A percentile compares a stretch with the other conserved stretches of the same genome.
phyloP scores from a whole-genome alignment of 495 filamentous ascomycete species.

The Massariosphaeria phaeospora region DNA sequence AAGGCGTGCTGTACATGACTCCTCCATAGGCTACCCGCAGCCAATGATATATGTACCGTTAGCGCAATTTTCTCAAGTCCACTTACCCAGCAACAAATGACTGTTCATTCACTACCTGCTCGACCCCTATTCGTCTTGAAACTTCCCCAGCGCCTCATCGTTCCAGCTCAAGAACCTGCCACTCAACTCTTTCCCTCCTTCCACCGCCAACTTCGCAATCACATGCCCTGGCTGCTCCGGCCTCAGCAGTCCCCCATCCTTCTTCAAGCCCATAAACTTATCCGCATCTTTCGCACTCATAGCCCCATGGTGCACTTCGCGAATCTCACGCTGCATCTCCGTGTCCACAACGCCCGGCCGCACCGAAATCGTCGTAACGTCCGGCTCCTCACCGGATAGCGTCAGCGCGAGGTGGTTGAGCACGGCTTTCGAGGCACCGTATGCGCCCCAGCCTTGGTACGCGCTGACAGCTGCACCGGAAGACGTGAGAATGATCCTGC shows the following conservation, averaged over 20 bases:
- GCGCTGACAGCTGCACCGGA: conserved; percentile 50
- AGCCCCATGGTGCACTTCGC: conserved; percentile 59
- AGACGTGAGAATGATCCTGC: conserved; percentile 37
- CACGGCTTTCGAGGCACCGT: conserved; percentile 83
- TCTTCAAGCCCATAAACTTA: conserved; percentile 65
- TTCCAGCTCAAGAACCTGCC: conserved; percentile 49
- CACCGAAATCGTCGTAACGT: conserved; percentile 64
- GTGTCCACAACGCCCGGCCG: conserved; percentile 87
- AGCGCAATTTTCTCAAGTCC: too few species aligned
- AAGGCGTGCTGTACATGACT: too few species aligned
- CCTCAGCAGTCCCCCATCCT: conserved; percentile 62
- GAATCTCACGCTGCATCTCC: conserved; percentile 81
- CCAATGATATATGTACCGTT: too few species aligned
- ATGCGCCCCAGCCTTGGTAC: conserved; percentile 72
- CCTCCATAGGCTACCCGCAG: too few species aligned
- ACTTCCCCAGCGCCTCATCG: conserved; percentile 10
- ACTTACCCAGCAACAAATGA: too few species aligned
- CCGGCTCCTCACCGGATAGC: conserved; percentile 72
- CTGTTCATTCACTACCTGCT: too few species aligned
- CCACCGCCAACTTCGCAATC: conserved; percentile 69
- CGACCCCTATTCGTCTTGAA: conserved; percentile 17
- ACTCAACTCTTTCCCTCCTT: conserved; percentile 60
- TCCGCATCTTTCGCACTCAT: conserved; percentile 63
- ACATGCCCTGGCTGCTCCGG: conserved; percentile 83
- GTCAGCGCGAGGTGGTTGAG: conserved; percentile 75